These are phyloP conservation scores for Camelina laxa DNA, from an alignment of 345 rosid genomes.

Conservation along the genomic window DNA sequence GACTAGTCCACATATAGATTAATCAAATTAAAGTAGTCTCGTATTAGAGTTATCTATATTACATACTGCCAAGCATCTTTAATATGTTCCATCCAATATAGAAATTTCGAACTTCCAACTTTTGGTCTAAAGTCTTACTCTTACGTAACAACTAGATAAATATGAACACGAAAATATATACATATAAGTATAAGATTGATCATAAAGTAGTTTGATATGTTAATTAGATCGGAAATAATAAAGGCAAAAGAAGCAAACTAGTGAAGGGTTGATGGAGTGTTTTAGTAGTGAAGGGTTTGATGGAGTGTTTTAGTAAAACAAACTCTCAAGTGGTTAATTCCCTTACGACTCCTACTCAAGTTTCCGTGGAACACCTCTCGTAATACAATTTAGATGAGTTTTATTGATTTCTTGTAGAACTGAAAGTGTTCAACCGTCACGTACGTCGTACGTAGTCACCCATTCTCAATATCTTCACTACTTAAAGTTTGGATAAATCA, in stretches of 20 bases:
- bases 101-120: not conserved
- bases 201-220: constrained; percentile 4
- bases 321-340: constrained; percentile 27
- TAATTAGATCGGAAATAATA: not conserved
- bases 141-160: not conserved
- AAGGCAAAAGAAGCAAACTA: constrained; percentile 3
- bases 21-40: constrained; percentile 17
- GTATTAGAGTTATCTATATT: not conserved
- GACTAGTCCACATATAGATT: constrained; percentile 10
- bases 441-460: constrained; percentile 13
- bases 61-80: constrained; percentile 5
- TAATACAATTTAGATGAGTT: not conserved
- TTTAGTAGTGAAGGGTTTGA: not conserved
- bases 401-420: not conserved
- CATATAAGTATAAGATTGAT: not conserved
- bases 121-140: constrained; percentile 14
- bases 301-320: constrained; percentile 13
- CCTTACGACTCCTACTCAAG: constrained; percentile 22
- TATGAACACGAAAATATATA: not conserved
- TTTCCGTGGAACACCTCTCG: constrained; percentile 5
- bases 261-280: not conserved
- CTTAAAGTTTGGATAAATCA: not conserved
- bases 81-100: constrained; percentile 17
- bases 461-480: not conserved
- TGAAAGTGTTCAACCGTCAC: constrained; percentile 17